phyloP scores from a whole-genome alignment of 2,329 filamentous ascomycete species.

The Triangularia setosa region DNA sequence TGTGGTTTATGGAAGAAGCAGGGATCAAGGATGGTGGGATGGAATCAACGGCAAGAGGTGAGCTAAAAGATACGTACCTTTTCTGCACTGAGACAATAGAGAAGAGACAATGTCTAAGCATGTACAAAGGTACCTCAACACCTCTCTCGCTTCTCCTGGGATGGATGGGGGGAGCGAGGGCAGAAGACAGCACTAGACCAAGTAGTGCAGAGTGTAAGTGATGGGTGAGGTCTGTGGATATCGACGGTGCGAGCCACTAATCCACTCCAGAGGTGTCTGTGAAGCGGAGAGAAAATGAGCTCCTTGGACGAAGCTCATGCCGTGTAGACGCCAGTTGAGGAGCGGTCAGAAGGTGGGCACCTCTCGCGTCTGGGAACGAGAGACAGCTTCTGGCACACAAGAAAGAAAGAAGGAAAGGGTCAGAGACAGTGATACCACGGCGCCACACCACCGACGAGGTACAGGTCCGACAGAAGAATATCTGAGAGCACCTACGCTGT shows the following conservation, averaged over 20 bases:
- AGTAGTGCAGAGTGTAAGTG: background rate
- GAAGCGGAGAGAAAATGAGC: background rate
- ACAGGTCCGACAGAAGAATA: background rate
- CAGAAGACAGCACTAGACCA: background rate
- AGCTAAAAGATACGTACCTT: background rate
- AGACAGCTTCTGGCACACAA: background rate
- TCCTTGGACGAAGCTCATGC: background rate
- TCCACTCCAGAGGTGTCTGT: background rate
- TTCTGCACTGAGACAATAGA: background rate
- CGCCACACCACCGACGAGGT: background rate
- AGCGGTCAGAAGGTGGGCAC: background rate
- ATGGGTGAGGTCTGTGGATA: background rate
- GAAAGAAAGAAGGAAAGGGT: background rate
- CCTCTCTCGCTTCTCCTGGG: background rate
- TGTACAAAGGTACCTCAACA: constrained; percentile 11
- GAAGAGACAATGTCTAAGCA: constrained; percentile 21
- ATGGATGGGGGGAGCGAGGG: no score
- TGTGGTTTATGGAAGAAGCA: background rate
- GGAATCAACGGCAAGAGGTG: background rate
- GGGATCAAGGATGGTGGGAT: background rate
- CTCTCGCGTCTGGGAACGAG: background rate
- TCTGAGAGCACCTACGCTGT: no score
- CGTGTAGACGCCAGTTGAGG: background rate
- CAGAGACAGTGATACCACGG: background rate
- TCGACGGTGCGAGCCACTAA: background rate